These are phyloP conservation scores for Xylaria sp. DNA, from an alignment of 2,329 filamentous ascomycete genomes.

Conservation along the genomic window DNA sequence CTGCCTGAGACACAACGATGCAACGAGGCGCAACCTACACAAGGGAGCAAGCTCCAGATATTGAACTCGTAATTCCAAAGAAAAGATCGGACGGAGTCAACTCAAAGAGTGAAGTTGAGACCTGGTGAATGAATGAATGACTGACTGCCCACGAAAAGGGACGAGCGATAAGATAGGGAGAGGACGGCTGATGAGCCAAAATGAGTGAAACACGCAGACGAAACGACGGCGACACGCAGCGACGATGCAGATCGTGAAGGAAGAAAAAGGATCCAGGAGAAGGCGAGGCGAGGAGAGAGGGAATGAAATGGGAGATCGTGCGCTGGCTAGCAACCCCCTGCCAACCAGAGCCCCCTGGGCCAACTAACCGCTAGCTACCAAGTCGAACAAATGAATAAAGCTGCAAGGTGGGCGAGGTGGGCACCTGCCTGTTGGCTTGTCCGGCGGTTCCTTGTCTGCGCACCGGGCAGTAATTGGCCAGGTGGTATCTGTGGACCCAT, in stretches of 20 bases:
- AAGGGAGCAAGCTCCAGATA: conserved; percentile 46
- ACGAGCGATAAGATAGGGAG: conserved; percentile 51
- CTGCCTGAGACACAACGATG: conserved; percentile 12
- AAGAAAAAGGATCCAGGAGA: conserved; percentile 37
- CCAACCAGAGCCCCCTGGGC: conserved; percentile 17
- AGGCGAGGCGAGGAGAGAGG: conserved; percentile 37
- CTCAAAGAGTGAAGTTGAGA: conserved; percentile 60
- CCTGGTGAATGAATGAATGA: conserved; percentile 56
- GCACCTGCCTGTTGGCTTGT: not conserved
- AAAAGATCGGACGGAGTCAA: conserved; percentile 60
- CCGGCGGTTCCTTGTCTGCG: conserved; percentile 18
- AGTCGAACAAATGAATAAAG: conserved; percentile 9
- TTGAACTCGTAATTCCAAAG: conserved; percentile 48
- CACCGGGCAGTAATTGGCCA: conserved; percentile 17
- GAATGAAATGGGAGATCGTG: conserved; percentile 37
- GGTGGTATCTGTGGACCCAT: not conserved
- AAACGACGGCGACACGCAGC: conserved; percentile 45
- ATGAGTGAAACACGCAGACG: conserved; percentile 46
- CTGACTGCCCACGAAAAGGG: conserved; percentile 48
- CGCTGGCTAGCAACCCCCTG: conserved; percentile 17
- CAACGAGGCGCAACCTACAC: conserved; percentile 40
- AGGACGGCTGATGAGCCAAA: conserved; percentile 47
- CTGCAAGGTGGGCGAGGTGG: conserved; percentile 1
- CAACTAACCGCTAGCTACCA: not conserved
- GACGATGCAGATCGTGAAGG: conserved; percentile 51